phyloP scores from a whole-genome alignment of 441 rosid genomes.

The Kokia cookei region DNA sequence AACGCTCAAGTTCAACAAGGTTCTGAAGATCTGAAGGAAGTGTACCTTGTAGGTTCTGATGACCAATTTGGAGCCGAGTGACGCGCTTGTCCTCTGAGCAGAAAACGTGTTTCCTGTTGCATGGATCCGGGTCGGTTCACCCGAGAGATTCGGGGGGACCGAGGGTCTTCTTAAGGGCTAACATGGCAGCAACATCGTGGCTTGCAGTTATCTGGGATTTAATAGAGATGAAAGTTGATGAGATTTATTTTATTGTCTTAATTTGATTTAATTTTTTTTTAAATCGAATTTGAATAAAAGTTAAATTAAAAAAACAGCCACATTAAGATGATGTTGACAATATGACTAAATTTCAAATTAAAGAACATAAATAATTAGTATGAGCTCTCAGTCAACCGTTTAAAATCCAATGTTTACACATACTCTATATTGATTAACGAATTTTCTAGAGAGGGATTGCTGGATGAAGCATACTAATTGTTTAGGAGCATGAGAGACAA shows the following conservation, averaged over 20 bases:
- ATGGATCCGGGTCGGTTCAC: slow-evolving; percentile 75
- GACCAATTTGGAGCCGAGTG: slow-evolving; percentile 84
- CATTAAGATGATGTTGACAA: fast-evolving
- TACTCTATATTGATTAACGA: too few species aligned
- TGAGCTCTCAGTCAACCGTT: too few species aligned
- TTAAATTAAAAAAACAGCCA: too few species aligned
- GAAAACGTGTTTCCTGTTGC: slow-evolving; percentile 56
- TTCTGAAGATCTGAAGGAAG: slow-evolving; percentile 46
- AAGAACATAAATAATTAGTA: too few species aligned
- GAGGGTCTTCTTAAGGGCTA: slow-evolving; percentile 49
- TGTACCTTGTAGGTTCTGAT: slow-evolving; percentile 55
- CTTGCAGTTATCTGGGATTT: slow-evolving; percentile 17
- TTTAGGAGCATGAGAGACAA: too few species aligned
- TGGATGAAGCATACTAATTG: too few species aligned
- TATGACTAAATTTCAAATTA: too few species aligned
- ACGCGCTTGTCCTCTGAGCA: slow-evolving; percentile 53
- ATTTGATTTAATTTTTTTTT: too few species aligned
- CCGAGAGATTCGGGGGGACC: slow-evolving; percentile 51
- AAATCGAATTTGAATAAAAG: too few species aligned
- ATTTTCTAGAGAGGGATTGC: too few species aligned
- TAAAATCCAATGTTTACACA: too few species aligned
- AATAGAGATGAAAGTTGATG: slow-evolving; percentile 1
- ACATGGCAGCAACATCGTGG: slow-evolving; percentile 46
- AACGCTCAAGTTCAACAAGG: slow-evolving; percentile 52
- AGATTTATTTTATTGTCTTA: neutral